Percentiles rank a stretch among this genome's conserved stretches.
Conservation (phyloP, 208 protist genomes). For the Endotrypanum monterogeii region DNA sequence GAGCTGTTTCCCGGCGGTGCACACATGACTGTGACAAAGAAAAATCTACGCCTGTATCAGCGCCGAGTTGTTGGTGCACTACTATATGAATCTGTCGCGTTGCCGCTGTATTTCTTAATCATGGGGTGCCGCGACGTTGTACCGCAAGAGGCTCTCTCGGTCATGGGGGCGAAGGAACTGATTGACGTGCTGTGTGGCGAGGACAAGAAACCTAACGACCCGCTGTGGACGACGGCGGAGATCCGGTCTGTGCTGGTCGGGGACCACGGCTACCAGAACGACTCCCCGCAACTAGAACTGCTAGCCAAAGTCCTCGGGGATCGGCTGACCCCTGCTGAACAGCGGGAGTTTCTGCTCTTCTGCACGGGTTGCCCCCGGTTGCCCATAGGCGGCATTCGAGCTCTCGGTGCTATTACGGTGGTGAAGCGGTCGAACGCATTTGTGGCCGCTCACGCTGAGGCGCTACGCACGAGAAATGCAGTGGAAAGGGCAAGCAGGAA, state of each 20-base stretch:
- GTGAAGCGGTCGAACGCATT: conserved; percentile 76
- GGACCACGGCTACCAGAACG: conserved; percentile 90
- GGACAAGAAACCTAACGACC: conserved; percentile 34
- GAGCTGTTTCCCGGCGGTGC: conserved; percentile 60
- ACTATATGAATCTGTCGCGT: conserved; percentile 72
- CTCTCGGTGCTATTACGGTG: conserved; percentile 90
- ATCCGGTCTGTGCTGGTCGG: conserved; percentile 80
- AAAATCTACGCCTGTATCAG: conserved; percentile 66
- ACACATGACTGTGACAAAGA: conserved; percentile 42
- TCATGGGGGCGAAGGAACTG: conserved; percentile 65
- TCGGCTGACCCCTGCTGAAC: conserved; percentile 75
- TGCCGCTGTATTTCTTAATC: conserved; percentile 66
- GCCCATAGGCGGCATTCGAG: conserved; percentile 78
- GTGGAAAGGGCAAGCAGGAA: not conserved
- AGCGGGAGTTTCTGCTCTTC: conserved; percentile 89
- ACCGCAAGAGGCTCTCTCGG: conserved; percentile 58
- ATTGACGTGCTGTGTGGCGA: conserved; percentile 70
- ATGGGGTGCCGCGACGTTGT: conserved; percentile 81
- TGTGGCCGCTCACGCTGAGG: conserved; percentile 27
- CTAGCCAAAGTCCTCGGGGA: conserved; percentile 68
- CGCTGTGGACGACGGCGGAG: conserved; percentile 81
- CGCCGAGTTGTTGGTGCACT: conserved; percentile 57
- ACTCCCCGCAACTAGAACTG: conserved; percentile 76
- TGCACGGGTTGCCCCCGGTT: conserved; percentile 89
- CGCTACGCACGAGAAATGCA: conserved; percentile 16